Evolutionary conservation across 1,139 yeast species (phyloP), one percentile per base, ranked within the genome.

Genomic region (Geotrichum klebahnii): DNA sequence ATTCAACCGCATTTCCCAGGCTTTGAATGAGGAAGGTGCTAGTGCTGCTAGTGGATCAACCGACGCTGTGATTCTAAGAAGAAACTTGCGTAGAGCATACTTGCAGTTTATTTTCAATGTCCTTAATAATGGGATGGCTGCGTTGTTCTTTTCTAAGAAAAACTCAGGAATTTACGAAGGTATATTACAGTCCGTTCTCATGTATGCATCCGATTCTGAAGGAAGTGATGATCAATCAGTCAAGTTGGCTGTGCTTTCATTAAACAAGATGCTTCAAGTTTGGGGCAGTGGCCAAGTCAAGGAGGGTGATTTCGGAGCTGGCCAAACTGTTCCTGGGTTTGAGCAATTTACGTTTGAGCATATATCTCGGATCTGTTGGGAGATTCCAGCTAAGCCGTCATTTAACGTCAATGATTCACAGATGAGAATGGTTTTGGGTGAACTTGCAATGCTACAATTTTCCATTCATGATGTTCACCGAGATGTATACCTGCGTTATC

Each of bases 351-450:
- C 90, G 53, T 78, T 85, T 67, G 80, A 81, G 48, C 84, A 82
- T 57, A 75, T 80, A 35, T 77, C 89, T 6, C 79, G 84, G 48
- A 69, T 87, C 51, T 76, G 82, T 43, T 85, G 89, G 71, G 95
- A 87, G 63, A 71, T 89, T 47, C 89, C 96, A 9, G 82, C 87
- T 61, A 82, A 84, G 59, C 79, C 82, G 44, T 76, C 77, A 33
- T 81, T 82, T 58, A 79, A 84, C 61, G 70, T 82, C 48, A 78
- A 80, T 57, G 96, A 89, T 63, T 95, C 95, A 2, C 90, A 86
- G 62, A 79, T 78, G 59, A 77, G 94, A 60, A 73, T 81, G 49
- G 76, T 86, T 41, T 82, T 89, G 2, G 80, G 80, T 54, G 98
- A 92, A 61, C 72, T 88, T 9, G 81, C 95, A 0, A 71, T 79